A percentile compares a stretch with the other conserved stretches of the same genome.
Conservation (phyloP, 129 eudicot species). For the Centrapalus pauciflorus region DNA sequence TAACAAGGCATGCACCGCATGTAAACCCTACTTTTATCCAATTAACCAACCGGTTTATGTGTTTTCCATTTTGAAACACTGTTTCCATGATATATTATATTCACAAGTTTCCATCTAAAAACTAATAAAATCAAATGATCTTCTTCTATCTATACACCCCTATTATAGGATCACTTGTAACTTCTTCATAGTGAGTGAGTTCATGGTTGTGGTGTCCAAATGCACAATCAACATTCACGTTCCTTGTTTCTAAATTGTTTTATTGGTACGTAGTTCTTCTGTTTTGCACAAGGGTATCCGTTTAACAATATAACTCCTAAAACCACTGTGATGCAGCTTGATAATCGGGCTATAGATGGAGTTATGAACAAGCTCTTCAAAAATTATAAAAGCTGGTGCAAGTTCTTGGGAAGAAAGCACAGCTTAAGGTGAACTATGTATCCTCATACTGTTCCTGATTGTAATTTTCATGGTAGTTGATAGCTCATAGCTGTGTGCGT, state of each 20-base stretch:
- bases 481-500: neutral
- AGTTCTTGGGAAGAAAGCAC: slow-evolving; percentile 89
- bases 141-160: neutral
- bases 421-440: slow-evolving; percentile 63
- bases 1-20: slow-evolving; percentile 61
- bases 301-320: slow-evolving; percentile 15
- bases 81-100: slow-evolving; percentile 5
- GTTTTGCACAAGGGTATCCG: neutral
- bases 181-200: neutral
- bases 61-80: neutral
- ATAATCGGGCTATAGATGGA: slow-evolving; percentile 84
- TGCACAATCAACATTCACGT: slow-evolving; percentile 4
- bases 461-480: slow-evolving; percentile 11
- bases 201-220: slow-evolving; percentile 15
- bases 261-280: neutral
- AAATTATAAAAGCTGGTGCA: slow-evolving; percentile 97
- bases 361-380: slow-evolving; percentile 87
- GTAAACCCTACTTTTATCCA: slow-evolving; percentile 29
- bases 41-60: slow-evolving; percentile 24
- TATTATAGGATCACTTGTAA: slow-evolving; percentile 13
- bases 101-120: slow-evolving; percentile 6
- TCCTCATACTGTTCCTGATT: slow-evolving; percentile 6
- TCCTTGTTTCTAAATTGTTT: slow-evolving; percentile 6
- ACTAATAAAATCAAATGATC: neutral
- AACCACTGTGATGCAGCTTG: slow-evolving; percentile 59